phyloP scores from a whole-genome alignment of 176 grass and related monocot species.

The Areca catechu region DNA sequence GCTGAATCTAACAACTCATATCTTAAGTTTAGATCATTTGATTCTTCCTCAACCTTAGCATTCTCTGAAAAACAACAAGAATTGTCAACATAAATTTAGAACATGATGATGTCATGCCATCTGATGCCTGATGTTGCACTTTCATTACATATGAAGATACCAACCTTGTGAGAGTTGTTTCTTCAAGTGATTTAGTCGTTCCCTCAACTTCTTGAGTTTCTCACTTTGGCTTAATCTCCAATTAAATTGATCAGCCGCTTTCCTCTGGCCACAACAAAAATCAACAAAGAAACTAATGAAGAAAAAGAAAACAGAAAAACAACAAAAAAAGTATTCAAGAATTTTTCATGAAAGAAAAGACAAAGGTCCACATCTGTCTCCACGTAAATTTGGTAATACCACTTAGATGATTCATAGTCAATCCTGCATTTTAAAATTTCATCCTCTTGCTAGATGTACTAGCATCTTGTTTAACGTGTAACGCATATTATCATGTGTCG shows the following conservation, averaged over 20 bases:
- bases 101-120: background rate
- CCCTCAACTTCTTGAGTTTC: constrained; percentile 58
- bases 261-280: constrained; percentile 35
- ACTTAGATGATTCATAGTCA: no score
- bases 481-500: no score
- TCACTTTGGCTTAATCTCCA: constrained; percentile 62
- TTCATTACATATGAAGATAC: constrained; percentile 10
- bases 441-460: no score
- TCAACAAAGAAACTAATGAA: background rate
- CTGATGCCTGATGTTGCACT: background rate
- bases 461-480: no score
- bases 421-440: no score
- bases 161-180: constrained; percentile 36
- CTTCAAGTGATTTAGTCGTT: constrained; percentile 40
- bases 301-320: constrained; percentile 16
- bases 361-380: background rate
- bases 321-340: background rate
- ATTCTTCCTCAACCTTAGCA: constrained; percentile 46
- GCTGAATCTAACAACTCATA: constrained; percentile 39
- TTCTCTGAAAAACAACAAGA: constrained; percentile 44
- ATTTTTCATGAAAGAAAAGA: background rate
- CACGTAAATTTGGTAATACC: background rate
- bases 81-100: background rate
- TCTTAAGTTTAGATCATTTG: constrained; percentile 37
- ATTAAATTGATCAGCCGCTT: constrained; percentile 58